phyloP scores from a whole-genome alignment of 768 basidiomycete species.

The Hypsizygus marmoreus region DNA sequence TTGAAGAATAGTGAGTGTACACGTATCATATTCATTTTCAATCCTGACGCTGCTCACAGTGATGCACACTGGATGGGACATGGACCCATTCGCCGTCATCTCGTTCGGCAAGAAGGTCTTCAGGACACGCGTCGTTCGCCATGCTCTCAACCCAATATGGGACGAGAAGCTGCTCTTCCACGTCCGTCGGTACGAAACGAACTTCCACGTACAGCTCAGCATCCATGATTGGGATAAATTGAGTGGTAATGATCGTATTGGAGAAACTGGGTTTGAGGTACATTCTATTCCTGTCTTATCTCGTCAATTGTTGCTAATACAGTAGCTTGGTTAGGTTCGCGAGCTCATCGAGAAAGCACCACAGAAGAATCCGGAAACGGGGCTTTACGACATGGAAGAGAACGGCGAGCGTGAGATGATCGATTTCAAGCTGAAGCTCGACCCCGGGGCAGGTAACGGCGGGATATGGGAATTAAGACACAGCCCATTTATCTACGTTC shows the following conservation, averaged over 20 bases:
- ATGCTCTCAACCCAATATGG: slow-evolving; percentile 84
- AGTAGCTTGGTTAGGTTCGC: slow-evolving; percentile 19
- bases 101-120: slow-evolving; percentile 98
- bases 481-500: slow-evolving; percentile 67
- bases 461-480: slow-evolving; percentile 70
- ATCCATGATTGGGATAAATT: slow-evolving; percentile 98
- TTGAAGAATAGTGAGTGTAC: slow-evolving; percentile 80
- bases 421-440: slow-evolving; percentile 68
- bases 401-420: slow-evolving; percentile 68
- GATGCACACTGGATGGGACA: slow-evolving; percentile 89
- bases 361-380: slow-evolving; percentile 59
- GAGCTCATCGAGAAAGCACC: slow-evolving; percentile 70
- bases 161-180: slow-evolving; percentile 96
- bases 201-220: slow-evolving; percentile 76
- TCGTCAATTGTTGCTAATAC: not conserved
- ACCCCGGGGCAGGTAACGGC: slow-evolving; percentile 54
- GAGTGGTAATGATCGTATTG: slow-evolving; percentile 85
- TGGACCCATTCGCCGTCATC: slow-evolving; percentile 96
- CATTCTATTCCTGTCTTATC: not conserved
- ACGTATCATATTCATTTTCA: no score
- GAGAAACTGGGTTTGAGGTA: slow-evolving; percentile 74
- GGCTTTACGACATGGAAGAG: slow-evolving; percentile 54
- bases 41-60: slow-evolving; percentile 40
- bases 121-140: slow-evolving; percentile 85
- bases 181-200: slow-evolving; percentile 82